A percentile compares a stretch with the other conserved stretches of the same genome.
These are phyloP conservation scores for Chrysosphaeria jannelii DNA, from an alignment of 2,329 filamentous ascomycete genomes.

Conservation along the genomic window DNA sequence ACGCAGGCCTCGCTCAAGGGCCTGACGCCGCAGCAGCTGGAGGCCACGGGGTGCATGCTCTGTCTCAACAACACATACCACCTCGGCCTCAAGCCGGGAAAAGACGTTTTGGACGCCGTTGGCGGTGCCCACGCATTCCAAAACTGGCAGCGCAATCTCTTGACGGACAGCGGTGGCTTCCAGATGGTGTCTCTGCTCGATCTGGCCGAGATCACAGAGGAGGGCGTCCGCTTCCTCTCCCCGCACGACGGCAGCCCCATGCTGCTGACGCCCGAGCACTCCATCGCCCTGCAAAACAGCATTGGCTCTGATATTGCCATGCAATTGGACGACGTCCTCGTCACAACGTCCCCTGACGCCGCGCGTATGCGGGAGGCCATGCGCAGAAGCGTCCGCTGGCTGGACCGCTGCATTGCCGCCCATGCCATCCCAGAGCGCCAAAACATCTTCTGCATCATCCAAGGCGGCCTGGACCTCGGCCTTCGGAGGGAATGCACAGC, in stretches of 20 bases:
- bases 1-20: slow-evolving; percentile 92
- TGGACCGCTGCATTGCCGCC: slow-evolving; percentile 77
- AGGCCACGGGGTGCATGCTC: slow-evolving; percentile 61
- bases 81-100: slow-evolving; percentile 76
- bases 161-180: slow-evolving; percentile 64
- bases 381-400: slow-evolving; percentile 79
- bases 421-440: slow-evolving; percentile 60
- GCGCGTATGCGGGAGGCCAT: slow-evolving; percentile 80
- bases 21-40: slow-evolving; percentile 71
- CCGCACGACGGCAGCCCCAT: slow-evolving; percentile 88
- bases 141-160: slow-evolving; percentile 80
- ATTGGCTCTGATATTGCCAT: slow-evolving; percentile 98
- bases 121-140: slow-evolving; percentile 87
- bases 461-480: slow-evolving; percentile 72
- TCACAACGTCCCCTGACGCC: slow-evolving; percentile 74
- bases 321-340: slow-evolving; percentile 95
- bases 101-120: slow-evolving; percentile 58
- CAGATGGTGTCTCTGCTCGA: slow-evolving; percentile 96
- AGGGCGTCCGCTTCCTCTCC: slow-evolving; percentile 84
- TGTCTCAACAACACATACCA: slow-evolving; percentile 98
- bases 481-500: slow-evolving; percentile 57
- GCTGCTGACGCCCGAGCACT: slow-evolving; percentile 92
- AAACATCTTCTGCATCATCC: slow-evolving; percentile 96
- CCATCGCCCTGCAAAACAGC: slow-evolving; percentile 80
- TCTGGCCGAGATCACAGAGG: slow-evolving; percentile 77